Evolutionary conservation across 2,329 filamentous ascomycete species (phyloP), one percentile per base, ranked within the genome.

Genomic region (Hymenoscyphus fraxineus): DNA sequence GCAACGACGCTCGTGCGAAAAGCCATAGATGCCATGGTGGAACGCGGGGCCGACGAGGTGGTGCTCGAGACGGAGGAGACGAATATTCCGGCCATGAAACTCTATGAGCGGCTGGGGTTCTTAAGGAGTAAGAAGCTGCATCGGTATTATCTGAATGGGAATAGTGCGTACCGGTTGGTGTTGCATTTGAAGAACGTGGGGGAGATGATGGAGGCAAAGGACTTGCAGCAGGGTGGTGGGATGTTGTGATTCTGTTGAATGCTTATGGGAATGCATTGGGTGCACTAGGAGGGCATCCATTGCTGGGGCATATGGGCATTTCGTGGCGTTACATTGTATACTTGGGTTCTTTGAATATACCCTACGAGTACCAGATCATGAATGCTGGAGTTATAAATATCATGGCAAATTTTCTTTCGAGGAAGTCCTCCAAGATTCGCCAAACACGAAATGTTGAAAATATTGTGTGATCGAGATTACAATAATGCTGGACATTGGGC

Each of bases 11-110:
- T 99, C 10, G 95, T 99, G n/a, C 86, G 89, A 68, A 88, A 87
- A 81, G 93, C 93, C 22, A 93, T 99, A 68, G 92, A 97, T 71
- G 89, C 90, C 68, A 99, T 99, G 95, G 86, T 87, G 12, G 84
- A 86, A 64, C 84, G 89, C 60, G 84, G 91, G 72, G 95, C 95
- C 31, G 94, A 98, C 75, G 95, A 99, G 80, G 88, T 99, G 66
- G 94, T 96, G 1, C 85, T 99, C 35, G 95, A 99, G 79, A 99
- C 95, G 0, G 95, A 99, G 78, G 92, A 96, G 77, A 92, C 90
- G 16, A 99, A 99, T 75, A 85, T 87, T 0, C 88, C 93, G 0
- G 95, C 93, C 22, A 92, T 98, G 81, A 90, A 92, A 69, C 80
- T 99, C 10, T 99, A 99, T 77, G 94, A 99, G 77, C 84, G 93